A percentile compares a stretch with the other conserved stretches of the same genome.
phyloP scores from a whole-genome alignment of 2,329 filamentous ascomycete species.

The Apiospora koreana region DNA sequence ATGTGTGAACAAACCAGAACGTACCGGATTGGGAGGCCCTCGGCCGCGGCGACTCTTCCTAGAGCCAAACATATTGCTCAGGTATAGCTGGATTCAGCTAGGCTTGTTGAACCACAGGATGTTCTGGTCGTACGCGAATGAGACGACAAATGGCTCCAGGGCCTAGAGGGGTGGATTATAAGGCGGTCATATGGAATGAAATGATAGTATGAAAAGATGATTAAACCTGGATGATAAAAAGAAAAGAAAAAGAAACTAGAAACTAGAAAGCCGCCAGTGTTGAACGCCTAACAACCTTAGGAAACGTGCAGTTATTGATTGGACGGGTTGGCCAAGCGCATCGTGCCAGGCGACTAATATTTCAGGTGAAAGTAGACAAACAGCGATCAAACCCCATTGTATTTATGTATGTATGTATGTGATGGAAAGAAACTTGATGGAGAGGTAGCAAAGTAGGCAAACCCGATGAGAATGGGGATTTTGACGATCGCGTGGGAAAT shows the following conservation, averaged over 20 bases:
- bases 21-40: conserved; percentile 47
- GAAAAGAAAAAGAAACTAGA: background rate
- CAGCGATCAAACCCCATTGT: background rate
- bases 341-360: background rate
- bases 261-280: background rate
- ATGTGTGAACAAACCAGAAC: conserved; percentile 29
- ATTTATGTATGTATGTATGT: background rate
- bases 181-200: background rate
- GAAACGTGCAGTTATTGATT: background rate
- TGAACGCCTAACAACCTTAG: background rate
- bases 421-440: background rate
- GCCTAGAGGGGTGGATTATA: background rate
- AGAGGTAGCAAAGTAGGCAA: background rate
- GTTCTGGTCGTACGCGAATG: conserved; percentile 1
- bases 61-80: conserved; percentile 50
- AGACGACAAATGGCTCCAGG: background rate
- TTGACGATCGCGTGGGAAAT: background rate
- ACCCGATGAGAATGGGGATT: background rate
- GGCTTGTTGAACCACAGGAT: background rate
- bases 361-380: background rate
- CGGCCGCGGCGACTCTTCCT: conserved; percentile 42
- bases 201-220: background rate
- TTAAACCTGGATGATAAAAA: background rate
- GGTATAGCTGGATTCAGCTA: conserved; percentile 2
- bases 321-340: background rate